Conservation (phyloP, 352 stramenopile species). For the Phytophthora pistaciae region DNA sequence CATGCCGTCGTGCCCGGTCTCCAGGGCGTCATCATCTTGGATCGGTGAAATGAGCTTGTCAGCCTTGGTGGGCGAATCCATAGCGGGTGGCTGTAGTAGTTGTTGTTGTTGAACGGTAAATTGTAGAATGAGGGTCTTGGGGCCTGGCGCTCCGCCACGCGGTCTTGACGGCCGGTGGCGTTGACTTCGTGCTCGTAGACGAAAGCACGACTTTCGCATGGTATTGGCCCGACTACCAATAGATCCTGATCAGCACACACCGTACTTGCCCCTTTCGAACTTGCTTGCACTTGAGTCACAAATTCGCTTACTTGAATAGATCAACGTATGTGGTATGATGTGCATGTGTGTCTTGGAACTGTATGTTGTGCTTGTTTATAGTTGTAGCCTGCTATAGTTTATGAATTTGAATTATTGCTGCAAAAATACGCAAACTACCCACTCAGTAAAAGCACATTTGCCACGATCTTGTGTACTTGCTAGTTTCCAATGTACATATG, state of each 20-base stretch:
- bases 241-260: neutral
- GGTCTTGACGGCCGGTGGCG: neutral
- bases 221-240: neutral
- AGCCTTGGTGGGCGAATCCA: constrained; percentile 26
- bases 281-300: neutral
- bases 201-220: constrained; percentile 1
- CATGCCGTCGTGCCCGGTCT: constrained; percentile 36
- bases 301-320: neutral
- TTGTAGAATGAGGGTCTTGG: constrained; percentile 5
- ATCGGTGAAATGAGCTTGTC: constrained; percentile 39
- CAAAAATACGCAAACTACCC: neutral
- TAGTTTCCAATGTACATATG: too few species aligned
- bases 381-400: neutral
- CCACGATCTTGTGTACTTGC: too few species aligned
- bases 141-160: neutral
- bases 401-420: neutral
- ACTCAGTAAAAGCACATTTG: too few species aligned
- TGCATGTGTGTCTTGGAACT: neutral
- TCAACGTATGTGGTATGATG: neutral
- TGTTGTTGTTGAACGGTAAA: constrained; percentile 2
- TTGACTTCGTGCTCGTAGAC: neutral
- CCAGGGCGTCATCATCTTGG: constrained; percentile 22
- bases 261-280: neutral
- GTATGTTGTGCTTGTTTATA: neutral
- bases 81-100: neutral